phyloP scores from a whole-genome alignment of 768 basidiomycete genomes.

The Boletus reticuloceps region DNA sequence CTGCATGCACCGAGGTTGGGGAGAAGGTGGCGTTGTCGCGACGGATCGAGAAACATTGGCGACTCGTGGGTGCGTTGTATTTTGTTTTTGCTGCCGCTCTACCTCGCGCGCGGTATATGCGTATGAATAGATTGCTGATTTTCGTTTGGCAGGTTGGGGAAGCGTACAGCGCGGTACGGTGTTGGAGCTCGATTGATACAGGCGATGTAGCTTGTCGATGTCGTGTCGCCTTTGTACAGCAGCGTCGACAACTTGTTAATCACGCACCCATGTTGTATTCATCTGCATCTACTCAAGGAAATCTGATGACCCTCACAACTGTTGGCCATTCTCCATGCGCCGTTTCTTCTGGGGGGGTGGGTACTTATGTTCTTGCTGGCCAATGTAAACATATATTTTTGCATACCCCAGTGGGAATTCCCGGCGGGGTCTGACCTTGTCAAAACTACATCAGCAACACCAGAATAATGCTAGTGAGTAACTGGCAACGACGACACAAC shows the following conservation, averaged over 20 bases:
- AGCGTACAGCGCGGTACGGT: constrained; percentile 85
- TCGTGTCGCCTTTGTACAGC: background rate
- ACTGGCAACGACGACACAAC: background rate
- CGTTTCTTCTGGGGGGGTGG: too few relatives aligned
- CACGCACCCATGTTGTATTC: background rate
- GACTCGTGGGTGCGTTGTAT: constrained; percentile 76
- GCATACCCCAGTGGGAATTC: too few relatives aligned
- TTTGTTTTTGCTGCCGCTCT: background rate
- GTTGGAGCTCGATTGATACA: constrained; percentile 65
- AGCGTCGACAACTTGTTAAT: background rate
- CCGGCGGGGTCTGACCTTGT: too few relatives aligned
- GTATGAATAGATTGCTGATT: background rate
- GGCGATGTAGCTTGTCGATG: background rate
- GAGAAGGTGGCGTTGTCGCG: constrained; percentile 97
- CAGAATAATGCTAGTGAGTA: background rate
- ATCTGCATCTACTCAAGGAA: background rate
- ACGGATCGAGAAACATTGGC: constrained; percentile 98
- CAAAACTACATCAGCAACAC: too few relatives aligned
- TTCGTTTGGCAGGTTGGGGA: constrained; percentile 50
- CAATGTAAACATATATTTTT: too few relatives aligned
- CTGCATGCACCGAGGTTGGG: constrained; percentile 93
- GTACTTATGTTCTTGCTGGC: too few relatives aligned
- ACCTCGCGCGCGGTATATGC: background rate
- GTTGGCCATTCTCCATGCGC: too few relatives aligned
- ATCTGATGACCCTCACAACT: too few relatives aligned